Conservation (phyloP, 495 filamentous ascomycete species). For the Annulohypoxylon moriforme region DNA sequence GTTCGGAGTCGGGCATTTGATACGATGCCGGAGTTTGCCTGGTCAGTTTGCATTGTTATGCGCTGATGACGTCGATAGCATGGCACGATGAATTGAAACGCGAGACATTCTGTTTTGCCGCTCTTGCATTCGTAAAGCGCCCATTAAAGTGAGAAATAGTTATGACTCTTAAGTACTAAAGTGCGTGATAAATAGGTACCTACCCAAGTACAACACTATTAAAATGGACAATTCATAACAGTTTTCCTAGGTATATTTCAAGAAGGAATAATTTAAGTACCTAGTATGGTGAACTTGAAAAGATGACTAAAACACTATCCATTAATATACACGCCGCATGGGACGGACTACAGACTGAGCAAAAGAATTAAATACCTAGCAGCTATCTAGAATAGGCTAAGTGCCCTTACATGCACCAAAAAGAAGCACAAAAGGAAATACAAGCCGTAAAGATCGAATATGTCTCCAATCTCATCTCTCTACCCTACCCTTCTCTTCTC, state of each 20-base stretch:
- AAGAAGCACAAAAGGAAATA: slow-evolving; percentile 18
- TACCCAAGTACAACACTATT: too few species aligned
- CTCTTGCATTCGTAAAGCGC: background rate
- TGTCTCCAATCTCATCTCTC: background rate
- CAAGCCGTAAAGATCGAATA: slow-evolving; percentile 19
- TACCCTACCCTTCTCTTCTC: background rate
- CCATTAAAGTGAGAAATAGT: too few species aligned
- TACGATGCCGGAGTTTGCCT: slow-evolving; percentile 2
- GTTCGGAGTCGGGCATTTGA: slow-evolving; percentile 24
- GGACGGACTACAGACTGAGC: background rate
- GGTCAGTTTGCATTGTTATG: background rate
- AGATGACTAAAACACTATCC: background rate
- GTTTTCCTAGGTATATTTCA: too few species aligned
- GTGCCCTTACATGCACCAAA: background rate
- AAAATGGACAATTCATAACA: too few species aligned
- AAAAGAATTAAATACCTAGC: slow-evolving; percentile 1
- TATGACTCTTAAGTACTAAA: too few species aligned
- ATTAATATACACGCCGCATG: background rate
- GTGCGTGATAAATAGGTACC: too few species aligned
- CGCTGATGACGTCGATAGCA: slow-evolving; percentile 10
- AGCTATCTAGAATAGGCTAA: slow-evolving; percentile 9
- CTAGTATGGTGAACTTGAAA: background rate
- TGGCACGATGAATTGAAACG: slow-evolving; percentile 19
- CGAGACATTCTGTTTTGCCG: slow-evolving; percentile 17
- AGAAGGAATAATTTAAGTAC: too few species aligned